Evolutionary conservation across 2,329 filamentous ascomycete species (phyloP), one percentile per base, ranked within the genome.

Genomic region (Cryphonectria carpinicola): DNA sequence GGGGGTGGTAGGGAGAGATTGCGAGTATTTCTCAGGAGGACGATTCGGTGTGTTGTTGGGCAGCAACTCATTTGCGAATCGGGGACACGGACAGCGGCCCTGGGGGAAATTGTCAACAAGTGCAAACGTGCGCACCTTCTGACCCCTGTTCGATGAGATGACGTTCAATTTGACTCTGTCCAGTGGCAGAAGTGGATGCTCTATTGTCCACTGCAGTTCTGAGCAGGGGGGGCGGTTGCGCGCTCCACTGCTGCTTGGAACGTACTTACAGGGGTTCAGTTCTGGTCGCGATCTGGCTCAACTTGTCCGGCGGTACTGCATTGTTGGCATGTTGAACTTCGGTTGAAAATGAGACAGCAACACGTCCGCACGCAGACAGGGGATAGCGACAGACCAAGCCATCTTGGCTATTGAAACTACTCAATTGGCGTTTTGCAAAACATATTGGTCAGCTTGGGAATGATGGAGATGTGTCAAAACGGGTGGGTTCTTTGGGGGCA

Each of bases 91-190:
- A 49, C 64, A 70, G 37, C 41, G 28, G 52, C 35, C 19, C 19
- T 10, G 39, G 17, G 17, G 19, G 32, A 35, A 22, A 39, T 61
- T 35, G 32, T 39, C 58, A n/a, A 8, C 11, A 32, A 28, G 54
- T 35, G 28, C 58, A 22, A 7, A 35, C 32, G 35, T 39, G 35
- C 35, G 10, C 35, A 54, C 41, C 13, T 62, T 43, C 32, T 19
- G 56, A 72, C 68, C 70, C 70, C 67, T 72, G 70, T 66, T 63
- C 54, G 49, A 70, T 60, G 63, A 64, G 41, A 67, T 72, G 70
- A 67, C 67, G 70, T 72, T 63, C 67, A 72, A 67, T 67, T 72
- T 72, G 70, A 65, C 70, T 72, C 69, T 67, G 64, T 43, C 39
- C 67, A 69, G 43, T 68, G 64, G 43, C 54, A 43, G 56, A 39